These are phyloP conservation scores for Coleophoma cylindrospora DNA, from an alignment of 2,329 filamentous ascomycete genomes.

Conservation along the genomic window DNA sequence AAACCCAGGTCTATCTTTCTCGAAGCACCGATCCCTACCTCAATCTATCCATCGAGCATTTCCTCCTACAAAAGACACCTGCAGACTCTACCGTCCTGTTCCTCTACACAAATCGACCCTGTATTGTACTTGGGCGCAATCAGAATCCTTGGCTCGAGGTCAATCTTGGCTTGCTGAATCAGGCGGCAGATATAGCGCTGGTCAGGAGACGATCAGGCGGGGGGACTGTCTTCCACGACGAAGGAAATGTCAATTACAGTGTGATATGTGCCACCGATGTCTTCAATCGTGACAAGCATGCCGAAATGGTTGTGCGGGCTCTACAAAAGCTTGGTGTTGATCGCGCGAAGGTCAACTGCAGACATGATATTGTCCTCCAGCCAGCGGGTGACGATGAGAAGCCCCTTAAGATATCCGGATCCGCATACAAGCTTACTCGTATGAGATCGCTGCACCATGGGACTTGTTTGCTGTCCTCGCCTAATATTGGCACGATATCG, in stretches of 20 bases:
- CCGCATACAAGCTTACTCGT: slow-evolving; percentile 88
- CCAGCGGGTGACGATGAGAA: slow-evolving; percentile 16
- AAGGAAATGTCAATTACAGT: slow-evolving; percentile 90
- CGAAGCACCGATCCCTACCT: slow-evolving; percentile 69
- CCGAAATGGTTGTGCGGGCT: slow-evolving; percentile 88
- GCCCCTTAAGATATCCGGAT: slow-evolving; percentile 81
- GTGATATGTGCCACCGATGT: slow-evolving; percentile 73
- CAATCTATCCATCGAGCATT: slow-evolving; percentile 92
- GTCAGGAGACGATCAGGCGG: slow-evolving; percentile 85
- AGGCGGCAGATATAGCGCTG: slow-evolving; percentile 41
- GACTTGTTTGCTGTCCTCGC: slow-evolving; percentile 77
- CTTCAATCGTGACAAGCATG: slow-evolving; percentile 84
- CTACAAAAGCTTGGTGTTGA: slow-evolving; percentile 54
- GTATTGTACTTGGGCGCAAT: slow-evolving; percentile 88
- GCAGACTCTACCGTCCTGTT: slow-evolving; percentile 74
- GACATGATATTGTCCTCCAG: slow-evolving; percentile 88
- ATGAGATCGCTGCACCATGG: slow-evolving; percentile 84
- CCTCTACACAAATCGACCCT: slow-evolving; percentile 82
- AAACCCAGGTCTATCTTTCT: slow-evolving; percentile 67
- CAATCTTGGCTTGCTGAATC: slow-evolving; percentile 58
- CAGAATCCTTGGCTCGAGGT: slow-evolving; percentile 97
- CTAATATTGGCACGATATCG: slow-evolving; percentile 66
- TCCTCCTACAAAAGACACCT: slow-evolving; percentile 71
- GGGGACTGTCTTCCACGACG: slow-evolving; percentile 90
- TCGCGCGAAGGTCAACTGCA: slow-evolving; percentile 72